Percentiles rank a stretch among this genome's conserved stretches.
Evolutionary conservation across 2,329 filamentous ascomycete genomes (phyloP).

Genomic region (Apiospora arundinis): DNA sequence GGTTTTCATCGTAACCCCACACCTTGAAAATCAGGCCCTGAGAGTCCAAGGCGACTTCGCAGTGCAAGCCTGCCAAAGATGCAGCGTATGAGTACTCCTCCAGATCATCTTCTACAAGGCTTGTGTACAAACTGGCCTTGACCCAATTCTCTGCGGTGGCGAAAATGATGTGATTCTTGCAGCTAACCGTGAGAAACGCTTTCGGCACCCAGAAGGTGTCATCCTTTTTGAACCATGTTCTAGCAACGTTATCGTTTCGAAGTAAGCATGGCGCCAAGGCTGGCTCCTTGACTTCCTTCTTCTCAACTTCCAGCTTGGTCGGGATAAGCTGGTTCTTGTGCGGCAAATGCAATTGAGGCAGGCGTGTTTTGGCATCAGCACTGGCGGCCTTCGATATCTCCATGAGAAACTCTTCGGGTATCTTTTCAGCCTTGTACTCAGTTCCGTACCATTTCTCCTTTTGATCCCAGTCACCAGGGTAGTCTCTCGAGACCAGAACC

Average conservation of each 20-base stretch:
- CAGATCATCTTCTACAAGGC: conserved; percentile 85
- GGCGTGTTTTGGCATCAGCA: conserved; percentile 62
- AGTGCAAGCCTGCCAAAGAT: conserved; percentile 87
- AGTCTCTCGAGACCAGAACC: conserved; percentile 81
- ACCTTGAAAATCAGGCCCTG: conserved; percentile 80
- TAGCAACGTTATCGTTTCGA: conserved; percentile 79
- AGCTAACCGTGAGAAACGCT: conserved; percentile 81
- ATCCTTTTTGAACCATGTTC: conserved; percentile 98
- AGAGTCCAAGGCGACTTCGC: conserved; percentile 75
- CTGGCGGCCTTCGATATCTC: conserved; percentile 71
- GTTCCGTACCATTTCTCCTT: conserved; percentile 99
- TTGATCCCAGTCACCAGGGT: conserved; percentile 82
- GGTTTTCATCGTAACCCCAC: conserved; percentile 95
- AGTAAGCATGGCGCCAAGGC: conserved; percentile 79
- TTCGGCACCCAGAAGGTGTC: conserved; percentile 99
- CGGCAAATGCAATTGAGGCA: conserved; percentile 80
- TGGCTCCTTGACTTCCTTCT: conserved; percentile 83
- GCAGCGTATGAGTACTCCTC: conserved; percentile 96
- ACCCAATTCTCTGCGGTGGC: conserved; percentile 79
- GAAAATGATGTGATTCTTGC: conserved; percentile 80
- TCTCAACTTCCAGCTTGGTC: conserved; percentile 90
- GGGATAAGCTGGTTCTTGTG: conserved; percentile 97
- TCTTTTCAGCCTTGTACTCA: conserved; percentile 84
- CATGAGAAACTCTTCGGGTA: conserved; percentile 76
- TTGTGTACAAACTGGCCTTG: conserved; percentile 92